These are phyloP conservation scores for Diutina catenulata DNA, from an alignment of 1,139 yeast genomes.

Conservation along the genomic window DNA sequence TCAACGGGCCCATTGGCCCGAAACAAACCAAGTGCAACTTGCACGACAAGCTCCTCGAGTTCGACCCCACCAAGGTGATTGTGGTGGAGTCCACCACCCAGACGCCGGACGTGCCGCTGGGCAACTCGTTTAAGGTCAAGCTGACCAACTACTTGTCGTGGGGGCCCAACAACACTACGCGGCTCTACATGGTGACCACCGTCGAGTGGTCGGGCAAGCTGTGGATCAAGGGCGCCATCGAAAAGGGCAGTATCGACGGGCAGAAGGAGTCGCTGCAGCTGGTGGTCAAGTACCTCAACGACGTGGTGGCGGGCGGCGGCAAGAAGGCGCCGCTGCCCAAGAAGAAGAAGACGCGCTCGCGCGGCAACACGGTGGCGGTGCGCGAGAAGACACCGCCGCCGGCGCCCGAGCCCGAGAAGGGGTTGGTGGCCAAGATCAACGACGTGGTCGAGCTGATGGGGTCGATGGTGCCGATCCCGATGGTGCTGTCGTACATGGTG, in stretches of 20 bases:
- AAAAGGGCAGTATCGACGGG: constrained; percentile 86
- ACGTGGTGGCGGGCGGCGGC: not conserved
- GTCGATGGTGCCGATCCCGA: constrained; percentile 3
- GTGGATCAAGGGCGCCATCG: constrained; percentile 86
- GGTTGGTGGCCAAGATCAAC: not conserved
- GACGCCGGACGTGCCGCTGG: constrained; percentile 96
- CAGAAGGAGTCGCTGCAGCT: constrained; percentile 49
- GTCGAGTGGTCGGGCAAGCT: constrained; percentile 88
- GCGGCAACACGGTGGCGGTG: not conserved
- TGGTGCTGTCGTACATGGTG: not conserved
- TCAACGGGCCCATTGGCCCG: constrained; percentile 81
- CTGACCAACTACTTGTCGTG: constrained; percentile 63
- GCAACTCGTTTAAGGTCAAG: constrained; percentile 64
- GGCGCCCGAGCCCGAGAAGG: not conserved
- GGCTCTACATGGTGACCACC: constrained; percentile 47
- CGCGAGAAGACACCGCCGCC: not conserved
- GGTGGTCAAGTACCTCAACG: not conserved
- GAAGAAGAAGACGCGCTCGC: constrained; percentile 1
- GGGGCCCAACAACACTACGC: constrained; percentile 64
- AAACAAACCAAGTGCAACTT: constrained; percentile 81
- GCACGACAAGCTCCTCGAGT: constrained; percentile 48
- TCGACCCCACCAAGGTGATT: constrained; percentile 46
- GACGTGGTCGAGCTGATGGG: constrained; percentile 4
- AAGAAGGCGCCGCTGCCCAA: not conserved
- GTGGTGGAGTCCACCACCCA: constrained; percentile 55